These are phyloP conservation scores for Rosellinia necatrix DNA, from an alignment of 2,329 filamentous ascomycete species.

Conservation along the genomic window DNA sequence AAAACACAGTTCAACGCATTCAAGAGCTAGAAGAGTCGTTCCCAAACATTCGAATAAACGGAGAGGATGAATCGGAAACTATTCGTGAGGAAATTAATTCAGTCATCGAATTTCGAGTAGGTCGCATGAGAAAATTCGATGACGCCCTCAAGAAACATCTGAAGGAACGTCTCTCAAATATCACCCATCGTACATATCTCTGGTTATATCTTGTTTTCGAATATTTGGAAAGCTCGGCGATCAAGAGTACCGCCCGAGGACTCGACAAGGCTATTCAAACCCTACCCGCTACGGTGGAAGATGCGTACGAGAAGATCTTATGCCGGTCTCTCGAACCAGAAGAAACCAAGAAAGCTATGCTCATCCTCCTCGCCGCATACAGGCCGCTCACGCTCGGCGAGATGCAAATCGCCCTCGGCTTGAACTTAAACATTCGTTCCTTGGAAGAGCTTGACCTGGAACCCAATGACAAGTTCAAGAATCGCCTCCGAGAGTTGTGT, in stretches of 20 bases:
- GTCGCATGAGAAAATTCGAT: not conserved
- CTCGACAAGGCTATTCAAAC: not conserved
- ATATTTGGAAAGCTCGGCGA: not conserved
- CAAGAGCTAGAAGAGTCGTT: not conserved
- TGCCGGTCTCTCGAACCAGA: not conserved
- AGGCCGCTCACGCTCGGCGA: not conserved
- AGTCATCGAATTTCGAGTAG: not conserved
- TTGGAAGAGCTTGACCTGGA: not conserved
- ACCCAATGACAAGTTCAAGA: not conserved
- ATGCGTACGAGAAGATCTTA: slow-evolving; percentile 4
- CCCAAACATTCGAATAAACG: not conserved
- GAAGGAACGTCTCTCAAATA: not conserved
- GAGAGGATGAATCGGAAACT: not conserved
- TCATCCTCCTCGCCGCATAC: not conserved
- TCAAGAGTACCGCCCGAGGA: not conserved
- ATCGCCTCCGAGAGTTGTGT: not conserved
- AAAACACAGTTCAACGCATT: not conserved
- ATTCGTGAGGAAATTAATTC: not conserved
- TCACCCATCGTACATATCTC: slow-evolving; percentile 2
- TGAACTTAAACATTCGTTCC: not conserved
- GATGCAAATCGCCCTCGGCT: not conserved
- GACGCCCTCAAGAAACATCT: not conserved
- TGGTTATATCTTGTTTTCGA: slow-evolving; percentile 3
- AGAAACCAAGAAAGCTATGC: not conserved
- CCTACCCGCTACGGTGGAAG: not conserved